Conservation (phyloP, 1,284 basidiomycete species). For the Microbotryum lychnidis-dioicae region DNA sequence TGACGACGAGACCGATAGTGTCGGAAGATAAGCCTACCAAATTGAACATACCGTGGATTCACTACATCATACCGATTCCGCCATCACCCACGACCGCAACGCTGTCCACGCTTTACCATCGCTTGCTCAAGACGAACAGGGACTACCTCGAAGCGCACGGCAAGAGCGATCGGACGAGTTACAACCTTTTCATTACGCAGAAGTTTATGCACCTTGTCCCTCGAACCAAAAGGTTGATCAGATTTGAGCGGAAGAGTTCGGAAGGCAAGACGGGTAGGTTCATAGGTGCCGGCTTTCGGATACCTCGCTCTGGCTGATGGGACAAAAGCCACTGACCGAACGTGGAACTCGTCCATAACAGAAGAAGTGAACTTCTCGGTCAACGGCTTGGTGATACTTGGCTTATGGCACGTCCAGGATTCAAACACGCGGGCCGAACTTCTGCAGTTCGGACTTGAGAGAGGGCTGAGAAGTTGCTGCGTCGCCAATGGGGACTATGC, state of each 20-base stretch:
- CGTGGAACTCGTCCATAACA: neutral
- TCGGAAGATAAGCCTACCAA: neutral
- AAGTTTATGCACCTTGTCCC: conserved; percentile 13
- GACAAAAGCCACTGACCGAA: neutral
- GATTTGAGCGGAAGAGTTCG: neutral
- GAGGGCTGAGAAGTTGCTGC: conserved; percentile 2
- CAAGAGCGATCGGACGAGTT: conserved; percentile 6
- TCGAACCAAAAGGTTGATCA: conserved; percentile 5
- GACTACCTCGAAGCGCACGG: neutral
- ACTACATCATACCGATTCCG: conserved; percentile 9
- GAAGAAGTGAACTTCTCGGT: conserved; percentile 1
- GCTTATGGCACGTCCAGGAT: conserved; percentile 11
- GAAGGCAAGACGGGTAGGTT: neutral
- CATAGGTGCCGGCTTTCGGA: neutral
- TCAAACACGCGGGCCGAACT: conserved; percentile 1
- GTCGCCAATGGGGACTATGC: conserved; percentile 13
- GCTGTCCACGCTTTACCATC: neutral
- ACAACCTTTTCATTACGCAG: conserved; percentile 19
- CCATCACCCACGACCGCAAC: neutral
- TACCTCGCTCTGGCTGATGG: neutral
- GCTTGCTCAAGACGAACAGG: neutral
- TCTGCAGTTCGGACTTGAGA: conserved; percentile 3
- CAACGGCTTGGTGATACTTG: conserved; percentile 19
- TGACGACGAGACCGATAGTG: too few relatives aligned
- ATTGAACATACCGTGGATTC: conserved; percentile 16